Base-by-base conservation (phyloP, 1,284 basidiomycete genomes). In the Leccinum cinnamomeum region DNA sequence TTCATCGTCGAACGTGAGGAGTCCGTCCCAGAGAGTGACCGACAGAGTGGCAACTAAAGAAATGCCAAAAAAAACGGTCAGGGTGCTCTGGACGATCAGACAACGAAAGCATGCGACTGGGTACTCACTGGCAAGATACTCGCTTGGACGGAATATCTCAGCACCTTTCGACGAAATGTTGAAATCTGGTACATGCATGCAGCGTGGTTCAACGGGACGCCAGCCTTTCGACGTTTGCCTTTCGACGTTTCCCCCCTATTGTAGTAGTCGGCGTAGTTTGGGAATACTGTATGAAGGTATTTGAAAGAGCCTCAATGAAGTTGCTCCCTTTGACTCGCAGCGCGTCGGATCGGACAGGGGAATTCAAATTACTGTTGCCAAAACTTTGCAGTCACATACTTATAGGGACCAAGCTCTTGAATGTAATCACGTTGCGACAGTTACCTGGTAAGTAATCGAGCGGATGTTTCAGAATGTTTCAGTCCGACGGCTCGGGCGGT, bases 1-100 rank as follows among this genome's bases (percentile, higher is more conserved):
- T 51, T 69, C 68, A 16, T 71, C 28, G 16, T 56, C 65, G 3
- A 71, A 33, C 8, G 55, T 20, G n/a, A 65, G n/a, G 35, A 71
- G 16, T 18, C 56, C 57, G 0, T 69, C 70, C 68, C 68, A 69
- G 39, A 50, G 14, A 14, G 20, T 50, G 20, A 50, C 48, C 48
- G 48, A 23, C 23, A 50, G 20, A 23, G 48, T 50, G 48, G 48
- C 48, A 50, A 50, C 48, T 50, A 16, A 50, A 14, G 12, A 14
- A 7, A 50, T 14, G 12, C 12, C 7, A 20, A 23, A 14, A 33
- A 50, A 23, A 50, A 23, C 23, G 2, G 23, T 50, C 20, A 50
- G 48, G 48, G 0, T 12, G 48, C 12, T 46, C 20, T 50, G 10
- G 20, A 50, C 48, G 20, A n/a, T 50, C 12, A 48, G 48, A 23